Evolutionary conservation across 1,284 basidiomycete species (phyloP).

Genomic region (Trichosporon sp.): DNA sequence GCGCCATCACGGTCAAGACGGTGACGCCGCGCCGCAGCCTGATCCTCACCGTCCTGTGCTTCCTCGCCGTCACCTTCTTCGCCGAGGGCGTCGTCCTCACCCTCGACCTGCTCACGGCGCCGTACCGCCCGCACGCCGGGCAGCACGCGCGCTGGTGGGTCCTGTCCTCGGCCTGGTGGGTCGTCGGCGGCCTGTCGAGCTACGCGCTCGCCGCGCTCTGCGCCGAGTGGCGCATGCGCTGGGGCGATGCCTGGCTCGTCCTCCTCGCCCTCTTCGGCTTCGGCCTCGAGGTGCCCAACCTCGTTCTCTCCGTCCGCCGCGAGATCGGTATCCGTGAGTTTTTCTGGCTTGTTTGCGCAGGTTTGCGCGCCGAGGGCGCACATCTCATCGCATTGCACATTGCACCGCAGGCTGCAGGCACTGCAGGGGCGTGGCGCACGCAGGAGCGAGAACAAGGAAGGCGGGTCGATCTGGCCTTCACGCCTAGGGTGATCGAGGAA

Average conservation of each 20-base stretch:
- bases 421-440: not conserved
- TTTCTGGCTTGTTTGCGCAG: not conserved
- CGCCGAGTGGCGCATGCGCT: slow-evolving; percentile 35
- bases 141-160: slow-evolving; percentile 17
- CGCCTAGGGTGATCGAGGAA: not conserved
- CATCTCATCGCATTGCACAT: not conserved
- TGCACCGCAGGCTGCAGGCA: not conserved
- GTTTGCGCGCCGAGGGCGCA: not conserved
- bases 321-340: slow-evolving; percentile 36
- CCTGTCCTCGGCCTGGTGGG: slow-evolving; percentile 19
- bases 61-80: slow-evolving; percentile 29
- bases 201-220: slow-evolving; percentile 34
- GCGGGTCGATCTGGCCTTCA: not conserved
- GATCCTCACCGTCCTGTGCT: slow-evolving; percentile 31
- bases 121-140: not conserved
- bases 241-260: slow-evolving; percentile 31
- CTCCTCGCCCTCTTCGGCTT: slow-evolving; percentile 30
- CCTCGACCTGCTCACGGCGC: slow-evolving; percentile 23
- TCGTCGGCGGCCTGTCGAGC: slow-evolving; percentile 33
- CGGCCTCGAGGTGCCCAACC: slow-evolving; percentile 35
- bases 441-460: not conserved
- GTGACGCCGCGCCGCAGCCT: slow-evolving; percentile 38
- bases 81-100: slow-evolving; percentile 30
- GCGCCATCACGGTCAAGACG: slow-evolving; percentile 38
- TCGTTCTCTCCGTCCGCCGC: slow-evolving; percentile 33